Conservation (phyloP, 805 yeast genomes). For the Ogataea nitratoaversa region DNA sequence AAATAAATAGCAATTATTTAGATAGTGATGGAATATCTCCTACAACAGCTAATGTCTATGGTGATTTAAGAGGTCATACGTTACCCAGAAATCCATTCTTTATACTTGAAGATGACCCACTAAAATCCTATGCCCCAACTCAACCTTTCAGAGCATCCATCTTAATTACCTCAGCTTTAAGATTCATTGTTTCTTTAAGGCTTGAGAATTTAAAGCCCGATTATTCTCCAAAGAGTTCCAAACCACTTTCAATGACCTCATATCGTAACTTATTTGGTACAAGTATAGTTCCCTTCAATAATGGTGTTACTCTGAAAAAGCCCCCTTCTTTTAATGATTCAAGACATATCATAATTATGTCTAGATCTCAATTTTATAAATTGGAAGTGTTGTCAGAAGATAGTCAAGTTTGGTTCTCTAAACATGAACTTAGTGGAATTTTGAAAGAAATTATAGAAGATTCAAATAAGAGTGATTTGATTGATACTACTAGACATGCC, state of each 20-base stretch:
- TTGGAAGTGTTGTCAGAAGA: slow-evolving; percentile 44
- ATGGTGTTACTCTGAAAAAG: slow-evolving; percentile 37
- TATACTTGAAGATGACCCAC: slow-evolving; percentile 71
- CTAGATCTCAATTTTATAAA: slow-evolving; percentile 47
- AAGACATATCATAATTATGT: slow-evolving; percentile 46
- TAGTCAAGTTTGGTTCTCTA: slow-evolving; percentile 48
- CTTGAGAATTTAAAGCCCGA: slow-evolving; percentile 54
- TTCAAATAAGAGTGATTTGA: slow-evolving; percentile 31
- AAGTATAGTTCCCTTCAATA: slow-evolving; percentile 48
- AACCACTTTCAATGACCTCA: slow-evolving; percentile 63
- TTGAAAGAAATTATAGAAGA: slow-evolving; percentile 41
- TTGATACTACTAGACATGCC: slow-evolving; percentile 40
- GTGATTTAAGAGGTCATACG: slow-evolving; percentile 60
- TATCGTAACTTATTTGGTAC: slow-evolving; percentile 67
- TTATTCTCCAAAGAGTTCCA: slow-evolving; percentile 43
- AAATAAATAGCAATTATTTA: slow-evolving; percentile 45
- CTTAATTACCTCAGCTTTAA: slow-evolving; percentile 58
- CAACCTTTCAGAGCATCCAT: slow-evolving; percentile 69
- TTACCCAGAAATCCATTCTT: slow-evolving; percentile 77
- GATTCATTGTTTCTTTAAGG: slow-evolving; percentile 60
- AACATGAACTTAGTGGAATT: slow-evolving; percentile 44
- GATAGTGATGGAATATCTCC: slow-evolving; percentile 44
- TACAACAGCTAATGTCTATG: slow-evolving; percentile 56
- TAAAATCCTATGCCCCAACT: slow-evolving; percentile 50
- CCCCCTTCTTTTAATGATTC: slow-evolving; percentile 32